Conservation (phyloP, 805 yeast genomes). For the Nakazawaea wickerhamii region DNA sequence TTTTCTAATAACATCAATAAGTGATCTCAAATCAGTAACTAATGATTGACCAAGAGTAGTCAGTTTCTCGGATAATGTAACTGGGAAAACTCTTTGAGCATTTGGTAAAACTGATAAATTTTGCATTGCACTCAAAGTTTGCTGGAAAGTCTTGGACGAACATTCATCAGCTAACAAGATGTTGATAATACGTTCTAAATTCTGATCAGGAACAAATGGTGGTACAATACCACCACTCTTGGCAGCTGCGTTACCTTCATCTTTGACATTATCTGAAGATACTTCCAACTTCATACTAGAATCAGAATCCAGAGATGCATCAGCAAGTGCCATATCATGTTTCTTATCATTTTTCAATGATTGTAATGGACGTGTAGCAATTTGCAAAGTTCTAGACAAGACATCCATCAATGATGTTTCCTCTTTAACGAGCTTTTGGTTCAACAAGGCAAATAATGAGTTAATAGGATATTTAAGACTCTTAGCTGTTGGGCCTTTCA, state of each 20-base stretch:
- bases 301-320: background rate
- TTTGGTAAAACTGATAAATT: slow-evolving; percentile 57
- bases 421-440: slow-evolving; percentile 57
- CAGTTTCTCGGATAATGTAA: slow-evolving; percentile 62
- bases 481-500: slow-evolving; percentile 29
- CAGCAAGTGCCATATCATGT: slow-evolving; percentile 17
- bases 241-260: background rate
- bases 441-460: slow-evolving; percentile 55
- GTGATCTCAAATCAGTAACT: slow-evolving; percentile 45
- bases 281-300: slow-evolving; percentile 4
- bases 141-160: slow-evolving; percentile 77
- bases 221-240: slow-evolving; percentile 21
- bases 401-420: slow-evolving; percentile 75
- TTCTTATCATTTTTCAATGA: slow-evolving; percentile 41
- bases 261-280: slow-evolving; percentile 1
- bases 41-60: slow-evolving; percentile 49
- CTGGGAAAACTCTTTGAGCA: slow-evolving; percentile 60
- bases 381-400: slow-evolving; percentile 67
- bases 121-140: slow-evolving; percentile 76
- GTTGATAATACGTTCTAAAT: slow-evolving; percentile 56
- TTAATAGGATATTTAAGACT: slow-evolving; percentile 68
- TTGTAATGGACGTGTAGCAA: slow-evolving; percentile 68
- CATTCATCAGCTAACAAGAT: slow-evolving; percentile 79
- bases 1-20: slow-evolving; percentile 39
- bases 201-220: slow-evolving; percentile 60